phyloP scores from a whole-genome alignment of 768 basidiomycete genomes.

The Cantharellus anzutake region DNA sequence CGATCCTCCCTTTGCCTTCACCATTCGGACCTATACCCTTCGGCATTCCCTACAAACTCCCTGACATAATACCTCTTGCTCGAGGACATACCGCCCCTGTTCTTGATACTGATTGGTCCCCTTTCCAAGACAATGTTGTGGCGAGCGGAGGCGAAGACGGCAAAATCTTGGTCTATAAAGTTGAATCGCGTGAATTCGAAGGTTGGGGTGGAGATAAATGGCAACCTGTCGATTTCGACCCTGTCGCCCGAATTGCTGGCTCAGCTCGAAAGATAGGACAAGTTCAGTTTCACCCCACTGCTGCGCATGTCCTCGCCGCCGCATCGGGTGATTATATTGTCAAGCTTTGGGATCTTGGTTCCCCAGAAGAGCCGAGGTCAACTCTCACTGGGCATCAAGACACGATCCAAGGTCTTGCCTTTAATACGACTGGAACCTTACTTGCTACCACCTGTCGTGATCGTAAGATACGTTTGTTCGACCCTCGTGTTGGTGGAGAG shows the following conservation, averaged over 20 bases:
- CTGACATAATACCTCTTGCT: constrained; percentile 81
- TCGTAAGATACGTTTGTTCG: constrained; percentile 81
- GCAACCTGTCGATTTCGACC: constrained; percentile 68
- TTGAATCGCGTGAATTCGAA: constrained; percentile 51
- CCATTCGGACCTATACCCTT: constrained; percentile 35
- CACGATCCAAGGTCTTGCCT: constrained; percentile 69
- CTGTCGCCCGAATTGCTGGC: constrained; percentile 59
- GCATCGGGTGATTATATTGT: constrained; percentile 72
- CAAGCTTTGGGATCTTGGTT: constrained; percentile 80
- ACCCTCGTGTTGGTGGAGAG: constrained; percentile 67
- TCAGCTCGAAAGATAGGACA: constrained; percentile 85
- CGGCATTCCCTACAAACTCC: constrained; percentile 56
- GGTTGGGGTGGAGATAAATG: constrained; percentile 75
- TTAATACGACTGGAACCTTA: constrained; percentile 61
- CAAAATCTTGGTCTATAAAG: constrained; percentile 81
- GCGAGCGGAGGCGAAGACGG: constrained; percentile 92
- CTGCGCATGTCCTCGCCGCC: constrained; percentile 60
- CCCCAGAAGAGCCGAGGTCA: constrained; percentile 40
- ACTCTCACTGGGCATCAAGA: constrained; percentile 64
- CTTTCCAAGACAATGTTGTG: constrained; percentile 78
- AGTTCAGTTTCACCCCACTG: constrained; percentile 84
- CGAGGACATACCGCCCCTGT: constrained; percentile 55
- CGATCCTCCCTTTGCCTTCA: constrained; percentile 64
- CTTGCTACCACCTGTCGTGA: constrained; percentile 85
- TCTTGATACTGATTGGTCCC: constrained; percentile 93